Evolutionary conservation across 176 grass and related monocot genomes (phyloP).

Genomic region (Otatea glauca): DNA sequence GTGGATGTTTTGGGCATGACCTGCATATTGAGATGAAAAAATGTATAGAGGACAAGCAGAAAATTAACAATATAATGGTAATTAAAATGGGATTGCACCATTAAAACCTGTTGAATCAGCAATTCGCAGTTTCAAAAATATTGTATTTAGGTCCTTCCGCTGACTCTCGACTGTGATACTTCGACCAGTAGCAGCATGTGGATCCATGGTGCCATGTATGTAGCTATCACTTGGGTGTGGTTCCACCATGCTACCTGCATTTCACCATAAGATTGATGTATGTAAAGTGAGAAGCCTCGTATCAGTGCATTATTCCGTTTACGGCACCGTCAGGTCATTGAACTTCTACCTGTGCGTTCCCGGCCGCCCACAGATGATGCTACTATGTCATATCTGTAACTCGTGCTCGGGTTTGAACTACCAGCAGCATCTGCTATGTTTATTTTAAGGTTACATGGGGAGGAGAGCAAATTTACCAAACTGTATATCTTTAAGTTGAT

Average conservation of each 20-base stretch:
- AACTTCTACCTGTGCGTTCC: conserved; percentile 39
- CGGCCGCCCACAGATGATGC: conserved; percentile 14
- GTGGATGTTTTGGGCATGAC: conserved; percentile 78
- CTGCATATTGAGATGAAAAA: conserved; percentile 43
- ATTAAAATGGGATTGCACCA: not conserved
- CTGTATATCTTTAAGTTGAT: not conserved
- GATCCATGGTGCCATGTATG: conserved; percentile 35
- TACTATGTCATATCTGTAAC: conserved; percentile 40
- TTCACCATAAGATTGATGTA: conserved; percentile 41
- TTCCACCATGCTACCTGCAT: conserved; percentile 47
- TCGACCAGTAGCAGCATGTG: conserved; percentile 32
- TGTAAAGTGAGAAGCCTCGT: conserved; percentile 27
- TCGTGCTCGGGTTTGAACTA: conserved; percentile 45
- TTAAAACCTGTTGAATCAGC: conserved; percentile 75
- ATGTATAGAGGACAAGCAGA: not conserved
- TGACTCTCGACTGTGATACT: conserved; percentile 69
- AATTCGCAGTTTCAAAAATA: conserved; percentile 79
- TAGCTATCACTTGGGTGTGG: conserved; percentile 48
- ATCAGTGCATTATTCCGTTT: not conserved
- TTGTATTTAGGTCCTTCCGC: conserved; percentile 72
- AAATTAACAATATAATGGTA: not conserved
- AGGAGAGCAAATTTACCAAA: not conserved
- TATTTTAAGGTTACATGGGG: conserved; percentile 30
- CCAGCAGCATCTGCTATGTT: conserved; percentile 43
- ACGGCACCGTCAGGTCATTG: not conserved